Conservation (phyloP, 768 basidiomycete genomes). For the Agrocybe praecox region DNA sequence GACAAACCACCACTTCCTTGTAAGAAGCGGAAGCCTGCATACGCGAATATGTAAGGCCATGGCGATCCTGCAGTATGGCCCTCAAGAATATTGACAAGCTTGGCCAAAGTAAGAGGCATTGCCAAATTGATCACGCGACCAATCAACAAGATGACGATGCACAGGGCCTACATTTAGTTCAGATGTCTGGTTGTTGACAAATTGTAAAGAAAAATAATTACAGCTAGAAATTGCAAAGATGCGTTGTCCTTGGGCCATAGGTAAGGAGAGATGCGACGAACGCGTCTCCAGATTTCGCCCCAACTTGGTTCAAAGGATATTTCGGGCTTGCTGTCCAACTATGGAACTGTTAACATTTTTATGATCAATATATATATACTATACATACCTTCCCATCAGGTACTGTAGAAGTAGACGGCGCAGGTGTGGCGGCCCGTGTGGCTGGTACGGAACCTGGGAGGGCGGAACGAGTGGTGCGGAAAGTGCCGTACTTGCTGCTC, state of each 20-base stretch:
- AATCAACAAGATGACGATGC: constrained; percentile 68
- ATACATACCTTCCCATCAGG: constrained; percentile 40
- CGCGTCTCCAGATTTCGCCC: constrained; percentile 65
- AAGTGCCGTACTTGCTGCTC: constrained; percentile 76
- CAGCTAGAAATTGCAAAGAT: constrained; percentile 71
- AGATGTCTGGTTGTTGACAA: not conserved
- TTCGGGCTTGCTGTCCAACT: constrained; percentile 50
- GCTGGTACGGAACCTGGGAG: constrained; percentile 54
- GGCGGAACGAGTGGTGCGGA: constrained; percentile 52
- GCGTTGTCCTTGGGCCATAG: constrained; percentile 79
- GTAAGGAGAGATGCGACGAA: constrained; percentile 72
- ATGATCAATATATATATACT: not conserved
- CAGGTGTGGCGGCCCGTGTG: constrained; percentile 54
- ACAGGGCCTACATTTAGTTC: constrained; percentile 48
- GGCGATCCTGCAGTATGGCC: constrained; percentile 46
- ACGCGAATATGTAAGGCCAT: constrained; percentile 72
- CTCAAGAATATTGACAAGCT: constrained; percentile 62
- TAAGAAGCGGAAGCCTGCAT: constrained; percentile 71
- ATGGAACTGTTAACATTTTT: constrained; percentile 9
- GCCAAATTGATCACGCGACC: constrained; percentile 78
- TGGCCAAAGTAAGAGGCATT: constrained; percentile 71
- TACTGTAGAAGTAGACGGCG: constrained; percentile 43
- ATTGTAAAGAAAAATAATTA: constrained; percentile 31
- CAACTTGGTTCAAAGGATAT: constrained; percentile 68
- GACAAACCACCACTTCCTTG: constrained; percentile 77